Conservation (phyloP, 257 asterid genomes). For the Nicotiana knightiana region DNA sequence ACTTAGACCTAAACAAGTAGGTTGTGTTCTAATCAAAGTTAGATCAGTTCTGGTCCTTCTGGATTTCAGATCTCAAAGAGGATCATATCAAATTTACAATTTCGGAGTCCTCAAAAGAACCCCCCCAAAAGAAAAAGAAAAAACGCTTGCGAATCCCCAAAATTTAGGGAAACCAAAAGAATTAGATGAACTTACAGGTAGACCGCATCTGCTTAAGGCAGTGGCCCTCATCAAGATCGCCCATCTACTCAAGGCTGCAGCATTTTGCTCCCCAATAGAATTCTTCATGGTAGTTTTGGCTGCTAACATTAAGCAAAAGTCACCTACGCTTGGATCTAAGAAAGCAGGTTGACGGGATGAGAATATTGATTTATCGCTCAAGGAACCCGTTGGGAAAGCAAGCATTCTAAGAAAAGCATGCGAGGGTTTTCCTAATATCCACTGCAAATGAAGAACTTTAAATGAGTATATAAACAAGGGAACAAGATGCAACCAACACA, state of each 20-base stretch:
- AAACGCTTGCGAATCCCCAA: slow-evolving; percentile 5
- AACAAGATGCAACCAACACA: slow-evolving; percentile 10
- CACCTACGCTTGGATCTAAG: slow-evolving; percentile 88
- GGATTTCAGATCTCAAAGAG: slow-evolving; percentile 7
- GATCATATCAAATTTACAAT: background rate
- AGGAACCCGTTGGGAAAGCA: slow-evolving; percentile 41
- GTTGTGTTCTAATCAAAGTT: background rate
- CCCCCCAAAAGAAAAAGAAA: background rate
- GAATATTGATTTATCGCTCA: slow-evolving; percentile 37
- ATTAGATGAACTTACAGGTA: slow-evolving; percentile 65
- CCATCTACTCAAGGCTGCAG: slow-evolving; percentile 65
- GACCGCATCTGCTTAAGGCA: slow-evolving; percentile 85
- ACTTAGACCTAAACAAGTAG: background rate
- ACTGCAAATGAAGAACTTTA: slow-evolving; percentile 45
- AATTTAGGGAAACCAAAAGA: background rate
- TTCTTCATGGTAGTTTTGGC: slow-evolving; percentile 71
- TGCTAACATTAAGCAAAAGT: slow-evolving; percentile 79
- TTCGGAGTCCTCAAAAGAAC: background rate
- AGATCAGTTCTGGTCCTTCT: background rate
- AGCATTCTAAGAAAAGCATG: slow-evolving; percentile 65
- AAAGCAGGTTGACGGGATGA: slow-evolving; percentile 51
- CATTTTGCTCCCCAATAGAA: slow-evolving; percentile 77
- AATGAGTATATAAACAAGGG: slow-evolving; percentile 14
- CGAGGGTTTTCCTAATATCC: slow-evolving; percentile 71
- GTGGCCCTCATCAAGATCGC: slow-evolving; percentile 59